Evolutionary conservation across 495 filamentous ascomycete species (phyloP).

Genomic region (Lineolata rhizophorae): DNA sequence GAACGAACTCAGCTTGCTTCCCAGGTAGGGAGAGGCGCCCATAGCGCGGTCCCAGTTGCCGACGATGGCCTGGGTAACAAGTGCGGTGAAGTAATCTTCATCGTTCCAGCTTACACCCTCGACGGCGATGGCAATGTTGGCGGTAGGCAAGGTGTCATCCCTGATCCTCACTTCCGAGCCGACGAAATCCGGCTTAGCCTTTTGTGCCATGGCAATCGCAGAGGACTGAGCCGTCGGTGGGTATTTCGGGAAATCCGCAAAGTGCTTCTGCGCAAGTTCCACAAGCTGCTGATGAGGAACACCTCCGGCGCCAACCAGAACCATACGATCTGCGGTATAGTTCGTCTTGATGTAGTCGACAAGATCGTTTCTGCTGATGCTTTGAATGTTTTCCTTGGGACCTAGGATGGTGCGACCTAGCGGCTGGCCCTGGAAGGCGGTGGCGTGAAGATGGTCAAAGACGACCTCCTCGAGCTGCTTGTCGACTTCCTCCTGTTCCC

Average conservation of each 20-base stretch:
- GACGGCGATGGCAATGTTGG: constrained; percentile 95
- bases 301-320: constrained; percentile 86
- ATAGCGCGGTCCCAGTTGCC: constrained; percentile 99
- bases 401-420: constrained; percentile 95
- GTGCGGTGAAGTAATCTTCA: constrained; percentile 92
- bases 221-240: constrained; percentile 48
- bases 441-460: constrained; percentile 97
- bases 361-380: constrained; percentile 77
- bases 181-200: constrained; percentile 77
- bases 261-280: constrained; percentile 90
- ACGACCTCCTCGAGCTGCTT: constrained; percentile 99
- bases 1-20: constrained; percentile 88
- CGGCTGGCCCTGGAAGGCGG: constrained; percentile 87
- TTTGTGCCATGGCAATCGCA: constrained; percentile 43
- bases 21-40: constrained; percentile 88
- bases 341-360: constrained; percentile 94
- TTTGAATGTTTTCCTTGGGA: constrained; percentile 93
- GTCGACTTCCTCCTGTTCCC: constrained; percentile 98
- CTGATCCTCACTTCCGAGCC: constrained; percentile 87
- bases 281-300: constrained; percentile 87
- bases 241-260: constrained; percentile 49
- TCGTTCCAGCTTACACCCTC: constrained; percentile 99
- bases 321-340: constrained; percentile 98
- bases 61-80: constrained; percentile 95
- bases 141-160: constrained; percentile 87